phyloP scores from a whole-genome alignment of 495 filamentous ascomycete genomes.

The Usnea hakonensis region DNA sequence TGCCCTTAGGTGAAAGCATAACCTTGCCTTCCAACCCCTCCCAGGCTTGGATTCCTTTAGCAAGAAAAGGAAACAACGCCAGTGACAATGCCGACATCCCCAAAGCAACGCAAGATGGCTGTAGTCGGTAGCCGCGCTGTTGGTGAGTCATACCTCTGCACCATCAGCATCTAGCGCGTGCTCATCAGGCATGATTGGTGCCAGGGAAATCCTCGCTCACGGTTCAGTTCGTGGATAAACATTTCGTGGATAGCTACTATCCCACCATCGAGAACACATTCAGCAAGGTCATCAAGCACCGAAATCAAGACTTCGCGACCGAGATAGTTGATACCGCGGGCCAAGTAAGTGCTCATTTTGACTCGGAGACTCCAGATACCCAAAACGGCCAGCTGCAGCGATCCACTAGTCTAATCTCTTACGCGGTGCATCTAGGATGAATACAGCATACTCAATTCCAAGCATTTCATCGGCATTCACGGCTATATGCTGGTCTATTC shows the following conservation, averaged over 20 bases:
- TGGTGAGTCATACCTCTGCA: slow-evolving; percentile 49
- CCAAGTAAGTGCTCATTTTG: slow-evolving; percentile 52
- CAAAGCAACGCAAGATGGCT: slow-evolving; percentile 96
- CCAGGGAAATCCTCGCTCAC: slow-evolving; percentile 95
- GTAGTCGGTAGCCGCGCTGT: slow-evolving; percentile 97
- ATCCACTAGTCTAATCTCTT: slow-evolving; percentile 14
- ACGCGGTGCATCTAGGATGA: slow-evolving; percentile 64
- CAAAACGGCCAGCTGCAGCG: slow-evolving; percentile 17
- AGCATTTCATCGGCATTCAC: slow-evolving; percentile 99
- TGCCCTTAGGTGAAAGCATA: slow-evolving; percentile 7
- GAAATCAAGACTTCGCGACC: slow-evolving; percentile 86
- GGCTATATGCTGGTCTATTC: slow-evolving; percentile 98
- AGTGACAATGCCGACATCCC: slow-evolving; percentile 60
- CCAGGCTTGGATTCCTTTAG: not conserved
- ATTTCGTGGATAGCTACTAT: slow-evolving; percentile 98
- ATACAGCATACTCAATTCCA: slow-evolving; percentile 94
- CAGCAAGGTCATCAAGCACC: slow-evolving; percentile 84
- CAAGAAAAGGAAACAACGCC: not conserved
- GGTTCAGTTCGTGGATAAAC: slow-evolving; percentile 93
- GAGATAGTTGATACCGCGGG: slow-evolving; percentile 99
- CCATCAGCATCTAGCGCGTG: not conserved
- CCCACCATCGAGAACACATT: slow-evolving; percentile 99
- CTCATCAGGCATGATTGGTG: slow-evolving; percentile 3
- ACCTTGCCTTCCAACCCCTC: slow-evolving; percentile 5
- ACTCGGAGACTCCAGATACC: slow-evolving; percentile 8